These are phyloP conservation scores for Dichotomopilus funicola DNA, from an alignment of 2,329 filamentous ascomycete species.

Conservation along the genomic window DNA sequence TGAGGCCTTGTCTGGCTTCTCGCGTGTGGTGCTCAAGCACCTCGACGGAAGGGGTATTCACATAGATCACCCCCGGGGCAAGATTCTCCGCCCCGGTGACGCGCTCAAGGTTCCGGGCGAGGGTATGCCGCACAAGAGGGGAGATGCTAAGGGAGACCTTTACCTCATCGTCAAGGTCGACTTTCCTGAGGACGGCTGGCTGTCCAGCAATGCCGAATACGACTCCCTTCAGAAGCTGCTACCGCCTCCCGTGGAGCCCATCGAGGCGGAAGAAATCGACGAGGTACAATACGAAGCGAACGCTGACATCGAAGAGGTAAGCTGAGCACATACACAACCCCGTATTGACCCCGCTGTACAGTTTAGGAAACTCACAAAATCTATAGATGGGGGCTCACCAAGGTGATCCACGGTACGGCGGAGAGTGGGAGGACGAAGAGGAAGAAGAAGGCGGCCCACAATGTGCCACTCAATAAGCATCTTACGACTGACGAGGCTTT, in stretches of 20 bases:
- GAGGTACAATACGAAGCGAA: slow-evolving; percentile 84
- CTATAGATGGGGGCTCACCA: slow-evolving; percentile 63
- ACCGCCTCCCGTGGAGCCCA: slow-evolving; percentile 54
- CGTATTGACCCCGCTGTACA: too few relatives aligned
- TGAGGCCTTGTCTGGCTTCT: slow-evolving; percentile 84
- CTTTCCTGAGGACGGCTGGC: slow-evolving; percentile 84
- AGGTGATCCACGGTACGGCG: slow-evolving; percentile 58
- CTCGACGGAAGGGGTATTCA: slow-evolving; percentile 88
- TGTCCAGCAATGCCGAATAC: slow-evolving; percentile 63
- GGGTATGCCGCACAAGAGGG: slow-evolving; percentile 89
- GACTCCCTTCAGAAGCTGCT: slow-evolving; percentile 68
- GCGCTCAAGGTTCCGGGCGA: slow-evolving; percentile 80
- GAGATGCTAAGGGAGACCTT: slow-evolving; percentile 76
- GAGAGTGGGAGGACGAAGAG: slow-evolving; percentile 66
- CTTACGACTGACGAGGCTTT: neutral
- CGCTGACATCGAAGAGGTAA: slow-evolving; percentile 71
- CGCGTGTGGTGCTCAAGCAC: slow-evolving; percentile 82
- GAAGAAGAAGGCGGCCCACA: slow-evolving; percentile 58
- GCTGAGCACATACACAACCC: slow-evolving; percentile 17
- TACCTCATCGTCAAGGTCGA: slow-evolving; percentile 80
- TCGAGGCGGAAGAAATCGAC: slow-evolving; percentile 69
- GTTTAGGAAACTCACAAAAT: slow-evolving; percentile 5
- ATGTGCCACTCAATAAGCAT: slow-evolving; percentile 62
- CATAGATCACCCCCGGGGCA: slow-evolving; percentile 71
- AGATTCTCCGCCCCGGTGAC: slow-evolving; percentile 76